Percentiles rank a stretch among this genome's conserved stretches.
Evolutionary conservation across 2,329 filamentous ascomycete species (phyloP).

Genomic region (Colletotrichum camelliae): DNA sequence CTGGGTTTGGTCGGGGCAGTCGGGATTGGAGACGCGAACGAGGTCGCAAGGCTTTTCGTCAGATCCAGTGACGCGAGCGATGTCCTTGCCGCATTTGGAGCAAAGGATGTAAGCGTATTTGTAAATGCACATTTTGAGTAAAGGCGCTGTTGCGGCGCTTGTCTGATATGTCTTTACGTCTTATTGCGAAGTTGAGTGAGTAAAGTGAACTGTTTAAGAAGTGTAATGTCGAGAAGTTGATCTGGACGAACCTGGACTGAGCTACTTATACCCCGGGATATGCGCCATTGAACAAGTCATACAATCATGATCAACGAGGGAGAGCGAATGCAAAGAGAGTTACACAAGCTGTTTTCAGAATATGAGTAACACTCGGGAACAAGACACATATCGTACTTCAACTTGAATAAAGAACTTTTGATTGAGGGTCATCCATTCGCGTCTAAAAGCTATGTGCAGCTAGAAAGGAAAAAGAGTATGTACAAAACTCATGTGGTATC

Average conservation of each 20-base stretch:
- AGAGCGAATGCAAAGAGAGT: neutral
- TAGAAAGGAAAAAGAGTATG: neutral
- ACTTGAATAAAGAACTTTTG: neutral
- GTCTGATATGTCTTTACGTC: neutral
- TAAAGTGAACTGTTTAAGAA: neutral
- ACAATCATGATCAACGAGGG: neutral
- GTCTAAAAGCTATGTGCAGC: neutral
- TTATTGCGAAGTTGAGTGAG: neutral
- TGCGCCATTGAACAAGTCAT: neutral
- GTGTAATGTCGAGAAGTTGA: neutral
- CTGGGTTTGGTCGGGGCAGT: neutral
- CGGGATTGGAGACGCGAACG: neutral
- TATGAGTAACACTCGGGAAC: neutral
- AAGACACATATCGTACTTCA: neutral
- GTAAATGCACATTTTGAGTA: neutral
- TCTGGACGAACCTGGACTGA: fast-evolving
- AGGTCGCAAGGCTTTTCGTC: neutral
- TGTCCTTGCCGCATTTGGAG: neutral
- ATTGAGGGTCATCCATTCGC: neutral
- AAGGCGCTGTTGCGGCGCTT: neutral
- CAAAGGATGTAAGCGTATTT: neutral
- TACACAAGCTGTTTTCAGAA: neutral
- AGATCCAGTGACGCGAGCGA: neutral
- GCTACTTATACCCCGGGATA: neutral
- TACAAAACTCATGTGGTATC: slow-evolving; percentile 14